Base-by-base conservation (phyloP, 108 stramenopile species). In the Skeletonema tropicum region DNA sequence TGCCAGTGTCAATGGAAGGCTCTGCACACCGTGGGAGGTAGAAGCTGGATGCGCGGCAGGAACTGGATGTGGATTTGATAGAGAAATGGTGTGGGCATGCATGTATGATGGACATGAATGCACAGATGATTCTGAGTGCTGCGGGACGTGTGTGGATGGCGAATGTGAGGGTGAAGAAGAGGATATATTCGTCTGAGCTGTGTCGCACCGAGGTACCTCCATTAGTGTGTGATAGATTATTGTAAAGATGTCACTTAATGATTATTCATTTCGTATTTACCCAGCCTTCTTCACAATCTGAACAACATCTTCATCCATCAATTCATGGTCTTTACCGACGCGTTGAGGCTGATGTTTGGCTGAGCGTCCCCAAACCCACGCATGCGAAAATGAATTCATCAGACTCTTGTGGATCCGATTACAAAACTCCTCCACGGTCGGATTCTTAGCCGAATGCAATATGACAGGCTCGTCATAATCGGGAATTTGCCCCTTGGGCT, bases 341-440 rank as follows among this genome's bases (percentile, higher is more conserved):
- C 95, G 87, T 82, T 99, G 98, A 31, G 99, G 99, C 76, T 98
- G 98, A 82, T 99, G 98, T 77, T 98, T 97, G 46, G 97, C 98
- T 45, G 84, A 86, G 35, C 75, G 73, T 14, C 97, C 97, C 95
- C 95, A 97, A 13, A 99, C 99, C 90, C 96, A 97, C 1, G 99
- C 98, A 83, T 95, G 96, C 63, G 87, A 95, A 80, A 99, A 98
- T 19, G 85, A 69, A 8, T 76, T 73, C 46, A 97, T 92, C 57
- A 99, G 74, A 49, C 71, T 83, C 57, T 80, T 80, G 71, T 98
- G 98, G 38, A 98, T 77, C 21, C 97, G 89, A 84, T 98, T 97
- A 75, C 98, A 98, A 85, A 99, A 98, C 74, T 97, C 91, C 80
- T 98, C 98, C 19, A 99, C 77, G 9, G 97, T 92, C 10, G 99